phyloP scores from a whole-genome alignment of 352 stramenopile species.

The Globisporangium okanoganense region DNA sequence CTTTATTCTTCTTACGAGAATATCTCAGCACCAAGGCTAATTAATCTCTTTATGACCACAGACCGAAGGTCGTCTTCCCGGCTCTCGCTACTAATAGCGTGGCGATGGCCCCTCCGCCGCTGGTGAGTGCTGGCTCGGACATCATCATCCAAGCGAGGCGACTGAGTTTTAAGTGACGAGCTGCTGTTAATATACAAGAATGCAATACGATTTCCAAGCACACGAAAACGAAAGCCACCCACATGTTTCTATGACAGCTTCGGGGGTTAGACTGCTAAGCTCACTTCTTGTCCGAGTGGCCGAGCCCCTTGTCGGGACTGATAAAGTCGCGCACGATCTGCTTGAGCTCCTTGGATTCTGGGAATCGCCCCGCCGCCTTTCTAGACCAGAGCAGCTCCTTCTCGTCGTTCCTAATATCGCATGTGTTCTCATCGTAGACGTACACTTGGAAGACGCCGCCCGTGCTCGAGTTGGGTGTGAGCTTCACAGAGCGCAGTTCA shows the following conservation, averaged over 20 bases:
- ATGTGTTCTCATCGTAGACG: conserved; percentile 26
- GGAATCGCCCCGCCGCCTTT: conserved; percentile 77
- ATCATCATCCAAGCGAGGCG: conserved; percentile 8
- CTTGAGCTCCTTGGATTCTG: conserved; percentile 92
- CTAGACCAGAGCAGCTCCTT: conserved; percentile 85
- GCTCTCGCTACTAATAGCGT: not conserved
- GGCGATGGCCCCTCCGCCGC: not conserved
- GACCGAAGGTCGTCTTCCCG: conserved; percentile 19
- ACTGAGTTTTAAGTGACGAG: conserved; percentile 4
- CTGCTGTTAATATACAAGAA: not conserved
- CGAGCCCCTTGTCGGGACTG: conserved; percentile 75
- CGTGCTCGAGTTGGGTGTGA: conserved; percentile 55
- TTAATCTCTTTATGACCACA: not conserved
- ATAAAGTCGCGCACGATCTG: conserved; percentile 89
- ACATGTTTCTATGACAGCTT: not conserved
- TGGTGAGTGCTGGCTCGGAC: not conserved
- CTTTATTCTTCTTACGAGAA: too few species aligned
- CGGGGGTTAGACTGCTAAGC: not conserved
- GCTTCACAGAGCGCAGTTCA: conserved; percentile 65
- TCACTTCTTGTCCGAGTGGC: conserved; percentile 81
- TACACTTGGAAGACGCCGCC: conserved; percentile 72
- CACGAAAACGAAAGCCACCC: too few species aligned
- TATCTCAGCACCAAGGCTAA: too few species aligned
- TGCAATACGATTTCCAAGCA: too few species aligned
- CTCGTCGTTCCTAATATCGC: conserved; percentile 19